A percentile compares a stretch with the other conserved stretches of the same genome.
phyloP scores from a whole-genome alignment of 1,139 yeast species.

The Arxiozyma slooffiae region DNA sequence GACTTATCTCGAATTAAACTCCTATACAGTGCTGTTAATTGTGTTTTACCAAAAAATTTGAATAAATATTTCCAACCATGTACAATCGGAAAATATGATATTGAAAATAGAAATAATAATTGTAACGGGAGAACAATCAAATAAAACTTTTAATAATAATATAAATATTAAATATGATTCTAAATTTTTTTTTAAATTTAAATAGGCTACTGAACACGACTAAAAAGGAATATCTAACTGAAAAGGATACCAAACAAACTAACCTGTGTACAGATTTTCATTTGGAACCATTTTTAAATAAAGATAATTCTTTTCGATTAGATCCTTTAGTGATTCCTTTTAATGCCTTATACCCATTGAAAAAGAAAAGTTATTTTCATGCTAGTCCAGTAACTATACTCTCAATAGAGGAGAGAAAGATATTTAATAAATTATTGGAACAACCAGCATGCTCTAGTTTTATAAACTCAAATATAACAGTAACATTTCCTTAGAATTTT shows the following conservation, averaged over 20 bases:
- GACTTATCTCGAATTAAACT: conserved; percentile 4
- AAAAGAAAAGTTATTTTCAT: conserved; percentile 17
- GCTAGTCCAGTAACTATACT: conserved; percentile 21
- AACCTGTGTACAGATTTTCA: background rate
- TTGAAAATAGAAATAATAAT: background rate
- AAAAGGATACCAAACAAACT: background rate
- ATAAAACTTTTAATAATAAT: conserved; percentile 3
- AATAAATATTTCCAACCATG: conserved; percentile 7
- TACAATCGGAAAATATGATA: too few species aligned
- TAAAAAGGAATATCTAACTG: background rate
- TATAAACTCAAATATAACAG: conserved; percentile 21
- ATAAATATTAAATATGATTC: conserved; percentile 24
- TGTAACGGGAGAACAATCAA: background rate
- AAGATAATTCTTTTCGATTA: background rate
- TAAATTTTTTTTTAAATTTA: conserved; percentile 17
- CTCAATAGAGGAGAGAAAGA: conserved; percentile 17
- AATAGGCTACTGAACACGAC: conserved; percentile 11
- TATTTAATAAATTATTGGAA: conserved; percentile 15
- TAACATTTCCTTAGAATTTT: conserved; percentile 9
- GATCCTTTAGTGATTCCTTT: conserved; percentile 2
- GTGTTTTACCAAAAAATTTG: conserved; percentile 10
- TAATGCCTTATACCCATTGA: conserved; percentile 14
- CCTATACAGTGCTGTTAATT: background rate
- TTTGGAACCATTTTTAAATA: background rate
- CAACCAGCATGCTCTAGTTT: conserved; percentile 19